Evolutionary conservation across 2,329 filamentous ascomycete species (phyloP).

Genomic region (Alternaria dauci): DNA sequence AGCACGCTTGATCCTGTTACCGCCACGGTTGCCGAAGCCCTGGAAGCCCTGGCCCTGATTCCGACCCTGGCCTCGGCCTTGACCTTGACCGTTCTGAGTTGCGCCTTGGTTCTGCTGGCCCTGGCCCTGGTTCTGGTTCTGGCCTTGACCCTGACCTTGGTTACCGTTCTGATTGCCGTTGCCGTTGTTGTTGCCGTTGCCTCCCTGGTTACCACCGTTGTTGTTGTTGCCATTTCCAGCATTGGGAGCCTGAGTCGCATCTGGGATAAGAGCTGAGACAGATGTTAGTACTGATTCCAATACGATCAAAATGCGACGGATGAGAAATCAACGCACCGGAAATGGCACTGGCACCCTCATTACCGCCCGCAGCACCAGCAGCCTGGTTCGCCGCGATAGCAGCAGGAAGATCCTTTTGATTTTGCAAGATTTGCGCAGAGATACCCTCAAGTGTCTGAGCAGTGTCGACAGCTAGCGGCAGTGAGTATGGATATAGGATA

Average conservation of each 20-base stretch:
- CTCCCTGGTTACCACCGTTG: constrained; percentile 14
- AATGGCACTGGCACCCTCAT: constrained; percentile 51
- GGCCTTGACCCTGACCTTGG: constrained; percentile 2
- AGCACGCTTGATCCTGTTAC: constrained; percentile 7
- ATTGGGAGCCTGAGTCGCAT: constrained; percentile 20
- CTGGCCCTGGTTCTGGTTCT: not conserved
- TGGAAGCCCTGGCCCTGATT: constrained; percentile 1
- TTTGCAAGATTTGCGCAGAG: constrained; percentile 59
- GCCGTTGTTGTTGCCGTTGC: constrained; percentile 4
- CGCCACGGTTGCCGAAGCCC: constrained; percentile 1
- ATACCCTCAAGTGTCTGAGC: constrained; percentile 57
- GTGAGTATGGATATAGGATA: constrained; percentile 32
- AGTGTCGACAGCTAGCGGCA: constrained; percentile 55
- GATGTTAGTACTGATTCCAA: constrained; percentile 15
- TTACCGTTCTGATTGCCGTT: constrained; percentile 14
- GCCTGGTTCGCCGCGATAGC: constrained; percentile 59
- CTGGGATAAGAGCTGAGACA: constrained; percentile 25
- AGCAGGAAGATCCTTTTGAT: constrained; percentile 60
- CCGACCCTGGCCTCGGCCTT: not conserved
- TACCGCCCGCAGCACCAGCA: constrained; percentile 50
- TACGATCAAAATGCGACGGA: constrained; percentile 23
- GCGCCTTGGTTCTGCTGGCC: constrained; percentile 2
- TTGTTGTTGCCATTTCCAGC: constrained; percentile 25
- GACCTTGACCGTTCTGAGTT: not conserved
- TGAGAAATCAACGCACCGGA: constrained; percentile 48